phyloP scores from a whole-genome alignment of 345 rosid species.

The Theobroma cacao region DNA sequence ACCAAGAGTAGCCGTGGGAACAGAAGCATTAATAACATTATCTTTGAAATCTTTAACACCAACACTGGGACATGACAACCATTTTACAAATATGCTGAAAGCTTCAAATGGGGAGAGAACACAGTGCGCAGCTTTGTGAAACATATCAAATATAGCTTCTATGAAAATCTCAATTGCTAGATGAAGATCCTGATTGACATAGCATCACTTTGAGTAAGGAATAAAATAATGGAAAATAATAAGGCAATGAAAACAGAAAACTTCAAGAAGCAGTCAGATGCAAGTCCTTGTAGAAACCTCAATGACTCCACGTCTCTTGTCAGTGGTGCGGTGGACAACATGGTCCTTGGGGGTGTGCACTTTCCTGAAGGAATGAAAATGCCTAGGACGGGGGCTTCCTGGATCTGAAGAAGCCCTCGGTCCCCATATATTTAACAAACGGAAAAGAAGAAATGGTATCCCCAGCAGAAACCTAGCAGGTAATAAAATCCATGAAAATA shows the following conservation, averaged over 20 bases:
- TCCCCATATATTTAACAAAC: slow-evolving; percentile 31
- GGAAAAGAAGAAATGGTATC: slow-evolving; percentile 39
- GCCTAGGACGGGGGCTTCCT: slow-evolving; percentile 36
- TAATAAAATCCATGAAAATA: slow-evolving; percentile 63
- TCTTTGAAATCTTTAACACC: slow-evolving; percentile 19
- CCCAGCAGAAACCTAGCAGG: slow-evolving; percentile 62
- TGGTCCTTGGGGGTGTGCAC: slow-evolving; percentile 50
- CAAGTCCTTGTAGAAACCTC: slow-evolving; percentile 57
- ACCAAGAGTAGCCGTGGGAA: slow-evolving; percentile 61
- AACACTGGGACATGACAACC: slow-evolving; percentile 46
- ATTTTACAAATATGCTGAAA: slow-evolving; percentile 32
- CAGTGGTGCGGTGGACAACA: slow-evolving; percentile 71
- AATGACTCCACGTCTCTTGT: slow-evolving; percentile 91
- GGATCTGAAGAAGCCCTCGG: slow-evolving; percentile 30
- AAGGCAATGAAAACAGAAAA: background rate
- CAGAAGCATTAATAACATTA: slow-evolving; percentile 32
- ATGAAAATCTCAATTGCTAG: slow-evolving; percentile 82
- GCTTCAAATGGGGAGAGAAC: slow-evolving; percentile 77
- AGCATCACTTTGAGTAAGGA: slow-evolving; percentile 12
- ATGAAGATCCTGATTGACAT: slow-evolving; percentile 76
- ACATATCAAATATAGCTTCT: slow-evolving; percentile 74
- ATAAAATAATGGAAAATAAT: slow-evolving; percentile 5
- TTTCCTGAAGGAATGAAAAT: slow-evolving; percentile 37
- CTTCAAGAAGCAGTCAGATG: background rate
- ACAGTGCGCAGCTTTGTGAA: slow-evolving; percentile 68